These are phyloP conservation scores for Melanomma pulvis-pyrius DNA, from an alignment of 495 filamentous ascomycete genomes.

Conservation along the genomic window DNA sequence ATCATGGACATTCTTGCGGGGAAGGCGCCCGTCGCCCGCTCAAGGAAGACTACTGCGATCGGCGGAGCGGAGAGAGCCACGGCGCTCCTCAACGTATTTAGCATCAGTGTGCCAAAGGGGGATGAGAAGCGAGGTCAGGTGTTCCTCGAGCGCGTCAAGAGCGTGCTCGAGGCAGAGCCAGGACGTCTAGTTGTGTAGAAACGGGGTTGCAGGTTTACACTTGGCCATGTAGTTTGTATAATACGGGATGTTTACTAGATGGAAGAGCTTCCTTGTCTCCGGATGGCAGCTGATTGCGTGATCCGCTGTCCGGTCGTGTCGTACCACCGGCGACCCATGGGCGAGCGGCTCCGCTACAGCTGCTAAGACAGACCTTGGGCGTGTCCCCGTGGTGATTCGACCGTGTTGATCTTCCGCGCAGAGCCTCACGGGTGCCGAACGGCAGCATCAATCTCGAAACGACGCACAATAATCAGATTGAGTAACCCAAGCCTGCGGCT, in stretches of 20 bases:
- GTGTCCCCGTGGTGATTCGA: background rate
- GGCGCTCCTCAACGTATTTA: slow-evolving; percentile 74
- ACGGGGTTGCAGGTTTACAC: background rate
- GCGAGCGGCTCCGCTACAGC: background rate
- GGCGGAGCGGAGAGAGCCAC: slow-evolving; percentile 43
- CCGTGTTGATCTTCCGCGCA: background rate
- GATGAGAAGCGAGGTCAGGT: slow-evolving; percentile 79
- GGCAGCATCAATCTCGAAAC: slow-evolving; percentile 9
- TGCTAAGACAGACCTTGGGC: background rate
- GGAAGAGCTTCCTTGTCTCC: background rate
- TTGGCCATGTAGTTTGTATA: slow-evolving; percentile 23
- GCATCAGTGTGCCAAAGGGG: slow-evolving; percentile 68
- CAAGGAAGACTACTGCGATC: slow-evolving; percentile 39
- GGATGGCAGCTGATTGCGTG: no score
- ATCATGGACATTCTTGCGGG: slow-evolving; percentile 78
- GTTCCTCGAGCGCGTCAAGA: slow-evolving; percentile 84
- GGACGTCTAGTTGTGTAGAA: slow-evolving; percentile 68
- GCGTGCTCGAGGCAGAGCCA: slow-evolving; percentile 78
- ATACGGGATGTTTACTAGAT: slow-evolving; percentile 6
- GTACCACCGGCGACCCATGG: background rate
- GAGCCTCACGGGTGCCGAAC: slow-evolving; percentile 24
- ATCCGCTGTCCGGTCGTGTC: no score
- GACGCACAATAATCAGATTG: background rate
- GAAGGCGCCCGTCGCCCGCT: slow-evolving; percentile 41
- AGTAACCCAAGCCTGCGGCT: slow-evolving; percentile 15